Evolutionary conservation across 768 basidiomycete genomes (phyloP).

Genomic region (Pleurotus djamor): DNA sequence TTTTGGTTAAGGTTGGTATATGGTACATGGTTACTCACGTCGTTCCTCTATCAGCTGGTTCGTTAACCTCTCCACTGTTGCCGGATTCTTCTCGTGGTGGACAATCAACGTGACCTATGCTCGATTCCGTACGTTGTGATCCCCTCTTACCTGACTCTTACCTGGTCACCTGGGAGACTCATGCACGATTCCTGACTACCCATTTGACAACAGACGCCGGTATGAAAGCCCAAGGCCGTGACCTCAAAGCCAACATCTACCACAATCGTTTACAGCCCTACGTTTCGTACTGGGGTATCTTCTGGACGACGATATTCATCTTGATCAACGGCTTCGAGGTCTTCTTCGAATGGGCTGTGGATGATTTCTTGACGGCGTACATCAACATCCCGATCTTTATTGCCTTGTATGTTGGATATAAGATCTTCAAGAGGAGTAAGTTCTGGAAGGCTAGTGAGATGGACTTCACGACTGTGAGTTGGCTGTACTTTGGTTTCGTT

Average conservation of each 20-base stretch:
- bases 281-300: conserved; percentile 66
- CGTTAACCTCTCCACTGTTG: conserved; percentile 61
- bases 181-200: no score
- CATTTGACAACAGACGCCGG: conserved; percentile 45
- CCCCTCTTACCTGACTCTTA: conserved; percentile 8
- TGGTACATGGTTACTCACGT: background rate
- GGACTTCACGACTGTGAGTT: conserved; percentile 71
- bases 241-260: conserved; percentile 62
- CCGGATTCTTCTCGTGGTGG: conserved; percentile 67
- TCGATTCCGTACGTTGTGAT: conserved; percentile 46
- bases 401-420: conserved; percentile 38
- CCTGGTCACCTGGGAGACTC: no score
- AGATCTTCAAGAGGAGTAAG: conserved; percentile 31
- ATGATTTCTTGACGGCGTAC: conserved; percentile 49
- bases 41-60: conserved; percentile 50
- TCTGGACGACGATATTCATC: conserved; percentile 63
- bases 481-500: no score
- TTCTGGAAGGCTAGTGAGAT: conserved; percentile 59
- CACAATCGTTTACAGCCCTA: conserved; percentile 62
- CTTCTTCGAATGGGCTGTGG: conserved; percentile 61
- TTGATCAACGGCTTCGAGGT: conserved; percentile 51
- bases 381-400: conserved; percentile 46
- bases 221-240: conserved; percentile 61
- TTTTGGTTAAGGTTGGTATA: background rate
- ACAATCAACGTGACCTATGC: conserved; percentile 72